Conservation (phyloP, 441 rosid genomes). For the Croton laevigatus region DNA sequence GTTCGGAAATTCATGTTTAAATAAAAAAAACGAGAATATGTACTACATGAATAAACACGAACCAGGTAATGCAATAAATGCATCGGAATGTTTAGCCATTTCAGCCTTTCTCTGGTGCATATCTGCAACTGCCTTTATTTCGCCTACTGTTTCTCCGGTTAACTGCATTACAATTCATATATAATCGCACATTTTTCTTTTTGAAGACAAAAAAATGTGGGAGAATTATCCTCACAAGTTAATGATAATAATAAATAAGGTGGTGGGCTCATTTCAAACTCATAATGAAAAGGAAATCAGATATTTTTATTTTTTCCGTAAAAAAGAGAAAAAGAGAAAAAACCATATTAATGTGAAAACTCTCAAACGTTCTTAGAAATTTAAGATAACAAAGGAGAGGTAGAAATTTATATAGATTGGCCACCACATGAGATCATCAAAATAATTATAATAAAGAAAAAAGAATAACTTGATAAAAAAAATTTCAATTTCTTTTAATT, state of each 20-base stretch:
- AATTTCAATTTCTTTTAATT: neutral
- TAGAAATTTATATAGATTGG: constrained; percentile 42
- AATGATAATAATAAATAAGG: too few relatives aligned
- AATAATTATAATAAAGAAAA: neutral
- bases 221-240: constrained; percentile 19
- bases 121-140: constrained; percentile 87
- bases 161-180: constrained; percentile 38
- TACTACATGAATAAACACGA: constrained; percentile 13
- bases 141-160: constrained; percentile 93
- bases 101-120: constrained; percentile 99
- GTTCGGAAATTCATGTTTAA: too few relatives aligned
- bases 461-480: neutral
- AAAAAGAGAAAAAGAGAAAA: too few relatives aligned
- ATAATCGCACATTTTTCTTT: too few relatives aligned
- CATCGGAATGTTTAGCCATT: constrained; percentile 92
- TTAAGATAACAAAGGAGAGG: constrained; percentile 61
- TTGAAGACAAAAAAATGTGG: too few relatives aligned
- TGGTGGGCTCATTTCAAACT: constrained; percentile 28
- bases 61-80: constrained; percentile 97
- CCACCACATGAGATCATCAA: constrained; percentile 36
- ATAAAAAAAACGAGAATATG: too few relatives aligned
- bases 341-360: neutral
- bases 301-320: neutral
- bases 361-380: constrained; percentile 16
- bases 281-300: neutral